A percentile compares a stretch with the other conserved stretches of the same genome.
These are phyloP conservation scores for Tremellales sp. DNA, from an alignment of 1,284 basidiomycete species.

Conservation along the genomic window DNA sequence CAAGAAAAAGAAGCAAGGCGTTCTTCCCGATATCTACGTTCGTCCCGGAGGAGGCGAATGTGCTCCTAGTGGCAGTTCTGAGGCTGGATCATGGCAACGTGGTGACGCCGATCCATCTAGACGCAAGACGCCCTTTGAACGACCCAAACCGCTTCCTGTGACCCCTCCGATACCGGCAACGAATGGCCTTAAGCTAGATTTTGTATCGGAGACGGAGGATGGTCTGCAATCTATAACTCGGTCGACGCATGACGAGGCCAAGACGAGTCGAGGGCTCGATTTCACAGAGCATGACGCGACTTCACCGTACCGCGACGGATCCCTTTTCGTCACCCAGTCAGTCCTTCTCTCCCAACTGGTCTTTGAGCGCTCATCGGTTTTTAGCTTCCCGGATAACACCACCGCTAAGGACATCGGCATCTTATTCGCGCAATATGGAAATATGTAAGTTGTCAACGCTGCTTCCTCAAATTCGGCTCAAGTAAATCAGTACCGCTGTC, in stretches of 20 bases:
- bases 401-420: constrained; percentile 46
- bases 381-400: constrained; percentile 41
- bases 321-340: constrained; percentile 43
- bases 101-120: constrained; percentile 43
- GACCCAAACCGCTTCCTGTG: constrained; percentile 21
- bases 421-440: constrained; percentile 46
- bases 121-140: constrained; percentile 32
- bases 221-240: constrained; percentile 12
- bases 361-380: constrained; percentile 2
- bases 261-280: not conserved
- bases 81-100: constrained; percentile 42
- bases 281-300: constrained; percentile 13
- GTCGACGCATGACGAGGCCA: not conserved
- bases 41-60: constrained; percentile 36
- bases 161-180: not conserved
- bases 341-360: constrained; percentile 12
- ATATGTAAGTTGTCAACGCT: constrained; percentile 48
- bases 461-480: not conserved
- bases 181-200: constrained; percentile 14
- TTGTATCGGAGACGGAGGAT: constrained; percentile 13
- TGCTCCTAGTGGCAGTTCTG: constrained; percentile 30
- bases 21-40: constrained; percentile 30
- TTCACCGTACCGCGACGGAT: constrained; percentile 23
- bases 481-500: constrained; percentile 38
- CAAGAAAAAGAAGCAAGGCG: constrained; percentile 38